phyloP scores from a whole-genome alignment of 2,329 filamentous ascomycete species.

The Orbilia ellipsospora region DNA sequence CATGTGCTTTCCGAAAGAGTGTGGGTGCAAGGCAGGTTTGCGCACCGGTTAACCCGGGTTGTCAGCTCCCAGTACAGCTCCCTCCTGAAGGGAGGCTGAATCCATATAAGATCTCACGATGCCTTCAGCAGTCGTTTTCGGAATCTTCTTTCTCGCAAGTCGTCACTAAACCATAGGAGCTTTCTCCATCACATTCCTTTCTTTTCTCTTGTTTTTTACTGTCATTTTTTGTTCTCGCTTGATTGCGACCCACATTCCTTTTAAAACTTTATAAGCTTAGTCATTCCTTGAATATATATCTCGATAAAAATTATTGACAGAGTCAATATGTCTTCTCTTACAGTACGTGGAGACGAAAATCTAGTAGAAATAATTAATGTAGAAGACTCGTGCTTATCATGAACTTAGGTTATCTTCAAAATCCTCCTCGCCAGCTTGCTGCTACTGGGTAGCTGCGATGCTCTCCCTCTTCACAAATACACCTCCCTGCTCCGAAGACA shows the following conservation, averaged over 20 bases:
- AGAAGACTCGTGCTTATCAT: not conserved
- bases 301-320: constrained; percentile 15
- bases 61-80: constrained; percentile 4
- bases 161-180: constrained; percentile 28
- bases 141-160: constrained; percentile 1
- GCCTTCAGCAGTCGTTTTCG: constrained; percentile 15
- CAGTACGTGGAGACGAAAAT: constrained; percentile 15
- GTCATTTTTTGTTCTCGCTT: constrained; percentile 31
- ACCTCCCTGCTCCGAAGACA: constrained; percentile 18
- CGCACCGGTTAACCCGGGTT: constrained; percentile 32
- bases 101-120: constrained; percentile 38
- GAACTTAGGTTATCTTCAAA: constrained; percentile 6
- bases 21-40: constrained; percentile 42
- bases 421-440: constrained; percentile 40
- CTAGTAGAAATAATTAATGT: not conserved
- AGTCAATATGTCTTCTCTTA: constrained; percentile 46
- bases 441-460: constrained; percentile 42
- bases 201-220: constrained; percentile 23
- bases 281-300: constrained; percentile 24
- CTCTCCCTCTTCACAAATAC: constrained; percentile 44
- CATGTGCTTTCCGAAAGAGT: constrained; percentile 19
- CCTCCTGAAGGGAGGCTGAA: constrained; percentile 25
- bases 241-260: constrained; percentile 51
- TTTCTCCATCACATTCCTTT: constrained; percentile 52
- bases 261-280: constrained; percentile 12